phyloP scores from a whole-genome alignment of 176 grass and related monocot species.

The Oryza meyeriana region DNA sequence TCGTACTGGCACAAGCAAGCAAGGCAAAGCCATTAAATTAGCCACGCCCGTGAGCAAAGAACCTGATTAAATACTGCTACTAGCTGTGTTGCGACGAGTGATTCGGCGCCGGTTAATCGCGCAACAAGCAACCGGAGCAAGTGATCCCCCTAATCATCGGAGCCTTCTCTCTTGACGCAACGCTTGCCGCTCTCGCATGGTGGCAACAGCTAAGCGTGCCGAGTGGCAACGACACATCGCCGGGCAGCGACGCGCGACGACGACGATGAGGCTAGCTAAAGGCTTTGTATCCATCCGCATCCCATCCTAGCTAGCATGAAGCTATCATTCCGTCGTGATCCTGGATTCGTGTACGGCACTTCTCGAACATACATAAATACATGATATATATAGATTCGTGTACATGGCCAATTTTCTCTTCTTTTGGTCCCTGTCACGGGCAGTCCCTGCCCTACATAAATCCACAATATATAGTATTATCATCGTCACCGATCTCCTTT shows the following conservation, averaged over 20 bases:
- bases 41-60: background rate
- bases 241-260: too few species aligned
- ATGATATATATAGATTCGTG: background rate
- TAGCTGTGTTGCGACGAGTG: background rate
- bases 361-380: background rate
- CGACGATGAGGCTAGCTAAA: background rate
- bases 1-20: background rate
- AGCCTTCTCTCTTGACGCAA: background rate
- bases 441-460: background rate
- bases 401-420: background rate
- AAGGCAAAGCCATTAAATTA: background rate
- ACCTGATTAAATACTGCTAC: background rate
- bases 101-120: background rate
- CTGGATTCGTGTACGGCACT: slow-evolving; percentile 22
- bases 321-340: background rate
- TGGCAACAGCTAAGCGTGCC: background rate
- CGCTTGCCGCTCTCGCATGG: background rate
- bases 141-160: background rate
- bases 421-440: background rate
- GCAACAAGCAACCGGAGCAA: background rate
- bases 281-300: background rate
- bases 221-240: background rate
- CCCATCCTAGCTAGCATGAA: background rate
- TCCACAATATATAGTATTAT: too few species aligned
- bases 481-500: background rate